Percentiles rank a stretch among this genome's conserved stretches.
Evolutionary conservation across 148 eudicot genomes (phyloP).

Genomic region (Rhododendron ferrugineum): DNA sequence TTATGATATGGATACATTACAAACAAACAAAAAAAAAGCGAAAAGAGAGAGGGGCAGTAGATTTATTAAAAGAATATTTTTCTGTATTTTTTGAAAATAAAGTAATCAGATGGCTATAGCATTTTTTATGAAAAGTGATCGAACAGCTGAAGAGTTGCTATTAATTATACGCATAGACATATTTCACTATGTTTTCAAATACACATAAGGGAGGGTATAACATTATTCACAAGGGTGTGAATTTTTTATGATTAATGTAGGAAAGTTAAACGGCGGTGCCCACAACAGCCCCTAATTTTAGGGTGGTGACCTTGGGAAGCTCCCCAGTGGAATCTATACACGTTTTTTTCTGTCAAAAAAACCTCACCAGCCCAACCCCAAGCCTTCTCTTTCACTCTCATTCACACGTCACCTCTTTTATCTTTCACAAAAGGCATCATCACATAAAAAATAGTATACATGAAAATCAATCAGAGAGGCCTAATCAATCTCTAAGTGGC

Average conservation of each 20-base stretch:
- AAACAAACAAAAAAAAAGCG: too few species aligned
- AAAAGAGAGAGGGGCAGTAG: neutral
- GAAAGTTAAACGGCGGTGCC: constrained; percentile 25
- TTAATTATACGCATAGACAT: too few species aligned
- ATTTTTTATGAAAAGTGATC: neutral
- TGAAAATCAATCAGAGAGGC: too few species aligned
- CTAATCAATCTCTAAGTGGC: too few species aligned
- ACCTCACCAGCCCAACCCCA: neutral
- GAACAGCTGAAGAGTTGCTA: neutral
- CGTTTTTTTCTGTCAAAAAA: constrained; percentile 11
- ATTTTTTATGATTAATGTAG: too few species aligned
- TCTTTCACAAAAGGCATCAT: neutral
- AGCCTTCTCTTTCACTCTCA: neutral
- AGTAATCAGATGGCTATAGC: neutral
- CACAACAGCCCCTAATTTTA: constrained; percentile 15
- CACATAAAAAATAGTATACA: neutral
- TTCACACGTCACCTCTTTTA: neutral
- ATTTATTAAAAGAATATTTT: too few species aligned
- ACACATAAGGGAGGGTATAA: neutral
- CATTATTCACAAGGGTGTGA: neutral
- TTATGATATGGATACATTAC: neutral
- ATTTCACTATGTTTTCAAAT: neutral
- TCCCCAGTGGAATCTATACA: constrained; percentile 26
- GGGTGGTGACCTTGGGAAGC: constrained; percentile 27
- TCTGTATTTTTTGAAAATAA: too few species aligned